phyloP scores from a whole-genome alignment of 169 alveolate genomes.

The Cryptosporidium sp. region DNA sequence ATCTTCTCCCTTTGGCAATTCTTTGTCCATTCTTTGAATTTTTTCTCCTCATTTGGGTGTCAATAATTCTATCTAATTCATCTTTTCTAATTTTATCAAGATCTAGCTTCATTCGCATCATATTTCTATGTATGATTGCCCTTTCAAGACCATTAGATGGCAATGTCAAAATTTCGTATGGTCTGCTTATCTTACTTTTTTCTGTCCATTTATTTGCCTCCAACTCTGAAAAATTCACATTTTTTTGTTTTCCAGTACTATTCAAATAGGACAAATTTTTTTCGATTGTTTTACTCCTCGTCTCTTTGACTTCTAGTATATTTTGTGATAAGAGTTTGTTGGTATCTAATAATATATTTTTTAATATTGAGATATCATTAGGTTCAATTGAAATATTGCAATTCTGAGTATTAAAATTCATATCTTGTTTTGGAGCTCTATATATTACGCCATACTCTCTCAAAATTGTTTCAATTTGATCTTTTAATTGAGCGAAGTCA shows the following conservation, averaged over 20 bases:
- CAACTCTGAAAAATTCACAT: background rate
- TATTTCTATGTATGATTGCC: constrained; percentile 32
- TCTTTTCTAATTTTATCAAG: constrained; percentile 22
- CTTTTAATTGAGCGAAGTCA: constrained; percentile 5
- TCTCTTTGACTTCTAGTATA: background rate
- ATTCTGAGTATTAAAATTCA: background rate
- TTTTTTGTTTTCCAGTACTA: background rate
- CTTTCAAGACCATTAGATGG: constrained; percentile 25
- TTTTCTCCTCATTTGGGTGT: background rate
- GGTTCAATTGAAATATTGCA: background rate
- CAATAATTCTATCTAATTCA: background rate
- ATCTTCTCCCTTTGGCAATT: constrained; percentile 17
- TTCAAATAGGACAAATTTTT: background rate
- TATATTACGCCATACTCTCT: constrained; percentile 38
- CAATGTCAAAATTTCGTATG: background rate
- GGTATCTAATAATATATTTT: constrained; percentile 1
- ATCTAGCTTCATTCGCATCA: constrained; percentile 58
- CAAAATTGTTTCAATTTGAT: constrained; percentile 28
- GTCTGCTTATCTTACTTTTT: background rate
- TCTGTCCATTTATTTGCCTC: background rate
- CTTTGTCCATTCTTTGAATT: constrained; percentile 28
- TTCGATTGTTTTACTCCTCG: background rate
- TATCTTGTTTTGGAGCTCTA: background rate
- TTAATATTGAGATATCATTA: constrained; percentile 1
- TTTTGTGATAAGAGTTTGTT: constrained; percentile 10